phyloP scores from a whole-genome alignment of 495 filamentous ascomycete species.

The Chlorociboria aeruginascens region DNA sequence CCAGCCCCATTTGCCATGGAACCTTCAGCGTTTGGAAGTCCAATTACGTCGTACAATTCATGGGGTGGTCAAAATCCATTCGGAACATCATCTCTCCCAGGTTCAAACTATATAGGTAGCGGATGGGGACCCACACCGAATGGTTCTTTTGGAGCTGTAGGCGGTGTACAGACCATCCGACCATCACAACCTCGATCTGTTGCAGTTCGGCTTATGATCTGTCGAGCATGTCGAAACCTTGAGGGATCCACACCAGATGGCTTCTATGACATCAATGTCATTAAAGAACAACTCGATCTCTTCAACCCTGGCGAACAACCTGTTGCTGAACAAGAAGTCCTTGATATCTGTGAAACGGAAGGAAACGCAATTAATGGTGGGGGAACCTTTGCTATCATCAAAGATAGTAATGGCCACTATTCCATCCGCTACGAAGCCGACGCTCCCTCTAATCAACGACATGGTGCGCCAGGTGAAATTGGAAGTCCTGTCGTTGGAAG shows the following conservation, averaged over 20 bases:
- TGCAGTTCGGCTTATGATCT: constrained; percentile 36
- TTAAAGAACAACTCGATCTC: constrained; percentile 55
- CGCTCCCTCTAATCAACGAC: constrained; percentile 22
- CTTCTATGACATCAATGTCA: constrained; percentile 53
- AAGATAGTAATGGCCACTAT: constrained; percentile 33
- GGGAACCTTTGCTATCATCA: constrained; percentile 59
- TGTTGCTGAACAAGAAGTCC: constrained; percentile 58
- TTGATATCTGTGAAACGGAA: constrained; percentile 86
- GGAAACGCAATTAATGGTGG: constrained; percentile 82
- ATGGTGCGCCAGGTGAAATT: constrained; percentile 43
- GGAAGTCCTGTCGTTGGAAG: constrained; percentile 41
- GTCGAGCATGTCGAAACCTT: constrained; percentile 35
- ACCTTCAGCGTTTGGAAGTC: constrained; percentile 11
- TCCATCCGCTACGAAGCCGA: constrained; percentile 54
- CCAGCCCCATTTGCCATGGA: constrained; percentile 17
- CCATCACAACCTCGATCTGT: constrained; percentile 29
- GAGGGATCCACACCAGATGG: constrained; percentile 30
- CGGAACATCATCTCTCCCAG: constrained; percentile 15
- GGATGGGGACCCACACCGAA: constrained; percentile 8
- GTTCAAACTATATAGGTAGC: constrained; percentile 15
- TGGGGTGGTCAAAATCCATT: constrained; percentile 20
- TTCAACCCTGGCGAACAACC: constrained; percentile 43
- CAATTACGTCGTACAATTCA: constrained; percentile 9
- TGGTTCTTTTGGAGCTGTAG: constrained; percentile 10
- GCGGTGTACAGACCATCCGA: constrained; percentile 17